Evolutionary conservation across 228 moss, liverwort and hornwort species (phyloP).

Genomic region (Sphagnum magellanicum): DNA sequence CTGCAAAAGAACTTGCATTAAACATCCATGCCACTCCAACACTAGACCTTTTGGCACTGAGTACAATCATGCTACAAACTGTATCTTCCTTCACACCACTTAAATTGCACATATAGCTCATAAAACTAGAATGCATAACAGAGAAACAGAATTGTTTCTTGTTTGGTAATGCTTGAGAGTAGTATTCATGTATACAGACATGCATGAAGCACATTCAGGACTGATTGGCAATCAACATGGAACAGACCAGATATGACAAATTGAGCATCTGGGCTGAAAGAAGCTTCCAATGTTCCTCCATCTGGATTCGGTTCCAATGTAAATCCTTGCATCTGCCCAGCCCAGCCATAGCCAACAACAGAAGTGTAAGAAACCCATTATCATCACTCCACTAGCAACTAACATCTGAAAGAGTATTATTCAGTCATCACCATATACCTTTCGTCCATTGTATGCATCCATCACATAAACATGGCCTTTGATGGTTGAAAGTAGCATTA

Average conservation of each 20-base stretch:
- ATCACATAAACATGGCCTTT: conserved; percentile 76
- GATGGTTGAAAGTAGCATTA: conserved; percentile 85
- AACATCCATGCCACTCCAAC: neutral
- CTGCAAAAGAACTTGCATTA: conserved; percentile 25
- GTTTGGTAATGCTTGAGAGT: too few relatives aligned
- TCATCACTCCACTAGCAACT: neutral
- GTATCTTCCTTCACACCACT: too few relatives aligned
- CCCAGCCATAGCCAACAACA: neutral
- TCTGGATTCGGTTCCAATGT: conserved; percentile 72
- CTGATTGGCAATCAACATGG: neutral
- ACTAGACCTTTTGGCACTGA: neutral
- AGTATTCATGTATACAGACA: too few relatives aligned
- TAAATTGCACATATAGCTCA: too few relatives aligned
- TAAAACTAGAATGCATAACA: too few relatives aligned
- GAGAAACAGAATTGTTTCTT: too few relatives aligned
- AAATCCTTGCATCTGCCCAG: conserved; percentile 56
- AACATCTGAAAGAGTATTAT: neutral
- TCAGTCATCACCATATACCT: conserved; percentile 36
- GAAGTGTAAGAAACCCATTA: neutral
- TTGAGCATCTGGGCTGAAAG: conserved; percentile 97
- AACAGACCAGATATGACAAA: conserved; percentile 79
- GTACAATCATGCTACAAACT: neutral
- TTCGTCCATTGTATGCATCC: conserved; percentile 86
- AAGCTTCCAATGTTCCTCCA: conserved; percentile 84
- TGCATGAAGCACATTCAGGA: too few relatives aligned